Evolutionary conservation across 805 yeast genomes (phyloP).

Genomic region (Saturnispora silvae): DNA sequence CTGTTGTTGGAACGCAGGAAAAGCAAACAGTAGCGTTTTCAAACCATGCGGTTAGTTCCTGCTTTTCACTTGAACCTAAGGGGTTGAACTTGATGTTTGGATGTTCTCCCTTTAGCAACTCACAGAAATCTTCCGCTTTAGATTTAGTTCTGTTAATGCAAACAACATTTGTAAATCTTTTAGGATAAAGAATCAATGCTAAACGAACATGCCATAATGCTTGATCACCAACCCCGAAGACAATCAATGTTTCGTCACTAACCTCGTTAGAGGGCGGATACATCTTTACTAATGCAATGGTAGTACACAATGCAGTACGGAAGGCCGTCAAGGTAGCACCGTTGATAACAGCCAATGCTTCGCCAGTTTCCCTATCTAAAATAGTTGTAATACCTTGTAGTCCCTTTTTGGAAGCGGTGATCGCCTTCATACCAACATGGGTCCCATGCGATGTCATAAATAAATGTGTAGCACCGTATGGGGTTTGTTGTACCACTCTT

Average conservation of each 20-base stretch:
- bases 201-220: constrained; percentile 53
- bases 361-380: constrained; percentile 41
- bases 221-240: constrained; percentile 55
- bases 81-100: constrained; percentile 17
- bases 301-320: constrained; percentile 52
- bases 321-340: constrained; percentile 55
- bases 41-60: constrained; percentile 20
- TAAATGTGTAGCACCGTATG: constrained; percentile 36
- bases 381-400: constrained; percentile 48
- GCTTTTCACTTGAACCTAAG: constrained; percentile 14
- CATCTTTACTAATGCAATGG: constrained; percentile 34
- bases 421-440: constrained; percentile 47
- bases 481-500: constrained; percentile 36
- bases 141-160: constrained; percentile 34
- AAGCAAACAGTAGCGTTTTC: constrained; percentile 37
- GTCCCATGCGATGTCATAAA: constrained; percentile 59
- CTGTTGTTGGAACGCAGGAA: constrained; percentile 51
- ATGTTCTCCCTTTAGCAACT: constrained; percentile 26
- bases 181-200: constrained; percentile 31
- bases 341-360: constrained; percentile 41
- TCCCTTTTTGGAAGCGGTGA: constrained; percentile 48
- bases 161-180: constrained; percentile 30
- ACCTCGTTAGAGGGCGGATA: constrained; percentile 18
- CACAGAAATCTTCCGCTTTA: constrained; percentile 28
- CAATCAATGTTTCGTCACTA: constrained; percentile 23